Evolutionary conservation across 1,284 basidiomycete species (phyloP).

Genomic region (Puccinia triticina): DNA sequence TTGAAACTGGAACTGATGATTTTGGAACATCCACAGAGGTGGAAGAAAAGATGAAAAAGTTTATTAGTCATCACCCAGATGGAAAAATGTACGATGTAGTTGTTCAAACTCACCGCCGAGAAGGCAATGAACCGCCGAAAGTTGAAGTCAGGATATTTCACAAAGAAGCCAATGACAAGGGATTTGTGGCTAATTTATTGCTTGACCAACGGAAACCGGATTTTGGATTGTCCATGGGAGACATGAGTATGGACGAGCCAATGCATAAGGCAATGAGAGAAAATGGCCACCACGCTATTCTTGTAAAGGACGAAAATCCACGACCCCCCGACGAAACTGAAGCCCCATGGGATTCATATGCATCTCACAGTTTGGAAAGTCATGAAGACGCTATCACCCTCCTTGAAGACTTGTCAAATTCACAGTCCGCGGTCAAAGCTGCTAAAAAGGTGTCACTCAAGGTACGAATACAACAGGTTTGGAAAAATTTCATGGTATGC

Average conservation of each 20-base stretch:
- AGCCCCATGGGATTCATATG: neutral
- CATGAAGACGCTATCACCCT: neutral
- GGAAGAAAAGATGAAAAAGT: neutral
- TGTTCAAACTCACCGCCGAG: no score
- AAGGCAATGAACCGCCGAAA: neutral
- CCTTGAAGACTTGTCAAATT: neutral
- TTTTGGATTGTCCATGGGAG: neutral
- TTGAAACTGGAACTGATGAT: neutral
- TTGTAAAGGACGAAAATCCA: neutral
- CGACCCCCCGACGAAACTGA: neutral
- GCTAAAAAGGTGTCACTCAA: no score
- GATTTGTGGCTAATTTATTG: neutral
- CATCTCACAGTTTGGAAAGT: neutral
- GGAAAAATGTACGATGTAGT: neutral
- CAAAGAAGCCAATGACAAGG: neutral
- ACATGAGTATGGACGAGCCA: neutral
- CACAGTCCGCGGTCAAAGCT: no score
- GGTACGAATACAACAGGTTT: no score
- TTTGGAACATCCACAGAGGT: neutral
- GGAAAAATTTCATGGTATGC: no score
- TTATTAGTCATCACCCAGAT: neutral
- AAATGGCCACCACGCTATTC: neutral
- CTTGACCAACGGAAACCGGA: neutral
- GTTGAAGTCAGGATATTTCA: neutral
- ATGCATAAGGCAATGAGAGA: neutral